Evolutionary conservation across 2,329 filamentous ascomycete genomes (phyloP).

Genomic region (Colletotrichum eremochloae): DNA sequence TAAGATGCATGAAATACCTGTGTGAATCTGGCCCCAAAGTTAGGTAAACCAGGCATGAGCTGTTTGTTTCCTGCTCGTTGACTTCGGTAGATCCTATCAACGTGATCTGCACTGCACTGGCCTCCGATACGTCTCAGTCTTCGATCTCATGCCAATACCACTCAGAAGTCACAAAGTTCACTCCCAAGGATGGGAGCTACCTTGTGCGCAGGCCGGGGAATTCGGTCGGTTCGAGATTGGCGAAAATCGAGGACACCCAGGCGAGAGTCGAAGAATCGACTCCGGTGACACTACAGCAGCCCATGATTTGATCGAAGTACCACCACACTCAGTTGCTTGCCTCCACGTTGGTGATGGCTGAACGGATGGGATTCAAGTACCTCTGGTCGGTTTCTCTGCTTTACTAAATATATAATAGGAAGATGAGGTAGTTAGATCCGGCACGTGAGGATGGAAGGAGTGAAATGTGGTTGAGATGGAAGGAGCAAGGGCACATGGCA

Average conservation of each 20-base stretch:
- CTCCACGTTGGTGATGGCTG: constrained; percentile 6
- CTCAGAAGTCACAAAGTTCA: constrained; percentile 19
- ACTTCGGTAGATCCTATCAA: background rate
- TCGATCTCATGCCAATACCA: background rate
- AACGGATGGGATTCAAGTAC: background rate
- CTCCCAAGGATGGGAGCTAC: constrained; percentile 12
- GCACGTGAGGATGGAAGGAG: background rate
- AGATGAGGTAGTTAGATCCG: background rate
- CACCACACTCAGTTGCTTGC: background rate
- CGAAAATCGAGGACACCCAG: background rate
- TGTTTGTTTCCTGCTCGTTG: background rate
- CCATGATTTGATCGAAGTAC: background rate
- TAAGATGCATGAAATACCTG: background rate
- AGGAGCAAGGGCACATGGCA: background rate
- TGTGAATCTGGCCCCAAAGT: background rate
- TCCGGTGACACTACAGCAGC: constrained; percentile 6
- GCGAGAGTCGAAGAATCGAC: constrained; percentile 14
- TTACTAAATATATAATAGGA: background rate
- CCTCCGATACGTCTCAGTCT: background rate
- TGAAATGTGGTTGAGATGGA: constrained; percentile 11
- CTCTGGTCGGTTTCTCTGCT: background rate
- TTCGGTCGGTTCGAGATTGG: constrained; percentile 9
- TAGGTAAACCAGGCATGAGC: background rate
- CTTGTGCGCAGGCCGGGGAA: constrained; percentile 18
- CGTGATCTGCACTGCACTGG: background rate